Evolutionary conservation across 2,329 filamentous ascomycete species (phyloP).

Genomic region (Fusarium sororula): DNA sequence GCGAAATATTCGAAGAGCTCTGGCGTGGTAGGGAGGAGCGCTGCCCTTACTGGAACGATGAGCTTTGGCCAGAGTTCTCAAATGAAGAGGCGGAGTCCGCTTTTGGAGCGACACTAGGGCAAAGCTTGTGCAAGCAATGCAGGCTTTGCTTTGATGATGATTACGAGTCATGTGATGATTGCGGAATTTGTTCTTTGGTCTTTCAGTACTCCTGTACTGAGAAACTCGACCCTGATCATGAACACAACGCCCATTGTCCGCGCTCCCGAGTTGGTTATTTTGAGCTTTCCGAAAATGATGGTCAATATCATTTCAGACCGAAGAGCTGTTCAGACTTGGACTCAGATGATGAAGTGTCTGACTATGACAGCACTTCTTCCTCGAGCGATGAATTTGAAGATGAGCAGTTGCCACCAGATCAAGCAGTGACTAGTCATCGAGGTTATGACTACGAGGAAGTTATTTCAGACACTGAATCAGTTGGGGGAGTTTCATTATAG

Average conservation of each 20-base stretch:
- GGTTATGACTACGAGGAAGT: fast-evolving
- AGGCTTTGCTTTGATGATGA: no score
- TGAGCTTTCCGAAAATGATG: neutral
- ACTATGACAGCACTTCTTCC: fast-evolving
- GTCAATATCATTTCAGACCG: fast-evolving
- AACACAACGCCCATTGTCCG: fast-evolving
- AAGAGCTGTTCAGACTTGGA: no score
- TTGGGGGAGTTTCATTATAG: neutral
- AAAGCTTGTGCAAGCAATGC: fast-evolving
- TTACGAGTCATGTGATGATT: fast-evolving
- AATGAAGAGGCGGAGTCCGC: fast-evolving
- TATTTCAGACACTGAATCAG: neutral
- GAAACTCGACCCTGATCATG: fast-evolving
- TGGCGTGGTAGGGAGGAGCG: neutral
- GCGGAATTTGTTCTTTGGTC: neutral
- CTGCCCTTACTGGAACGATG: neutral
- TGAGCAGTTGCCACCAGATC: fast-evolving
- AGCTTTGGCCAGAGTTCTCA: neutral
- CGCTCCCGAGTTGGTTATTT: neutral
- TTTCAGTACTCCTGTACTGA: fast-evolving
- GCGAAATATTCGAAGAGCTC: neutral
- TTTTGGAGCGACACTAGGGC: fast-evolving
- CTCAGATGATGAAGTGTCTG: neutral
- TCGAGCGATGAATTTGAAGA: neutral
- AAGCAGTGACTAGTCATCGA: fast-evolving